Base-by-base conservation (phyloP, 176 grass and related monocot species). In the Ensete ventricosum region DNA sequence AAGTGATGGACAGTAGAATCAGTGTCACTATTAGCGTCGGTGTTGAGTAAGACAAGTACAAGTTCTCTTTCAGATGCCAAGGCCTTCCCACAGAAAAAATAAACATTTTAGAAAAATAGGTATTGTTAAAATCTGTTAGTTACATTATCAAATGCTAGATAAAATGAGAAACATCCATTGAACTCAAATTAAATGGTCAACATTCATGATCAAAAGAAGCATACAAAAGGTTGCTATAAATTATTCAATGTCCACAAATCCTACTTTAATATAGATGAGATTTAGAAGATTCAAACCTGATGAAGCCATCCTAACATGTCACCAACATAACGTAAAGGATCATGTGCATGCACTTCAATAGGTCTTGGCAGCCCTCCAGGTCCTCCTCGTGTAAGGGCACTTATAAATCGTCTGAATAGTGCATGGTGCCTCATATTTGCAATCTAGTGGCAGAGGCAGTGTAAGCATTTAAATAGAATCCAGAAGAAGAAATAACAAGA, bases 331-430 rank as follows among this genome's bases (percentile, higher is more conserved):
- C 95, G 95, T 78, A 99, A 87, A 84, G 95, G 95, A 58, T 99
- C 95, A 74, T 99, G 95, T 78, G 95, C 95, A 93, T 99, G 95
- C n/a, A 99, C 95, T 99, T 99, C 90, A 85, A 99, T 99, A 55
- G 90, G 90, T 78, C 95, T 91, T 29, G 95, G 95, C 25, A 99
- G 62, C 29, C 90, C 88, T 85, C 95, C 90, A 55, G 90, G 90
- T 80, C 90, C 90, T 78, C 95, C 95, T 85, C 95, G 85, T 79
- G 95, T 99, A 81, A 99, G 88, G 82, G 95, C 88, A 73, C 88
- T 99, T 87, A 99, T 99, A 87, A 99, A 99, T 64, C 90, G 84
- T 77, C 95, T 93, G 79, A 99, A 99, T 54, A 99, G 87, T 69
- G 95, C 95, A 85, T 99, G 88, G 77, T 99, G 95, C 53, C 95